Evolutionary conservation across 345 rosid genomes (phyloP), one percentile per base, ranked within the genome.

Genomic region (Euphorbia lathyris): DNA sequence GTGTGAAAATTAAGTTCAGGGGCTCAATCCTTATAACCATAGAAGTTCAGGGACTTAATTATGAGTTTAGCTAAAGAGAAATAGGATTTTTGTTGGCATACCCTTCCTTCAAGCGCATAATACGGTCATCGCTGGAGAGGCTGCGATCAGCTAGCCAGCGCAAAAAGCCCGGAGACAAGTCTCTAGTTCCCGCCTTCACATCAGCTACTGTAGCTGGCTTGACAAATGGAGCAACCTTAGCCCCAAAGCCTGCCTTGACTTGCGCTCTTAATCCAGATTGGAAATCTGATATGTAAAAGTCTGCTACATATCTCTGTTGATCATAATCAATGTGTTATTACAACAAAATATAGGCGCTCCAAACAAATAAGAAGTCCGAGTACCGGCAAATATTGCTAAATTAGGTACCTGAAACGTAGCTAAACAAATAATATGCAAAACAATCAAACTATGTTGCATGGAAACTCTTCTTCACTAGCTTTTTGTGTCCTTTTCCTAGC

Each of bases 21-120:
- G n/a, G n/a, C n/a, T n/a, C n/a, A n/a, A n/a, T n/a, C n/a, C n/a
- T n/a, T n/a, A n/a, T n/a, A n/a, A n/a, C n/a, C n/a, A n/a, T n/a
- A n/a, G n/a, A n/a, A n/a, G n/a, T n/a, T n/a, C n/a, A n/a, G n/a
- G n/a, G n/a, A n/a, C n/a, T n/a, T n/a, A n/a, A n/a, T n/a, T n/a
- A n/a, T n/a, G n/a, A n/a, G n/a, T n/a, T n/a, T n/a, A n/a, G n/a
- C n/a, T n/a, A n/a, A n/a, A n/a, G n/a, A 16, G 3, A 47, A 47
- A 32, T n/a, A 10, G 34, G 29, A 12, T 43, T 32, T 58, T 14
- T 43, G 25, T 29, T 10, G 43, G n/a, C 76, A 47, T 84, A 93
- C 98, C 98, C 98, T 86, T 93, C 98, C 77, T 88, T 89, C 59
- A 93, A 92, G 66, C 89, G 86, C 97, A 93, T 88, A 63, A 79